A percentile compares a stretch with the other conserved stretches of the same genome.
These are phyloP conservation scores for Avicennia marina DNA, from an alignment of 257 asterid genomes.

Conservation along the genomic window DNA sequence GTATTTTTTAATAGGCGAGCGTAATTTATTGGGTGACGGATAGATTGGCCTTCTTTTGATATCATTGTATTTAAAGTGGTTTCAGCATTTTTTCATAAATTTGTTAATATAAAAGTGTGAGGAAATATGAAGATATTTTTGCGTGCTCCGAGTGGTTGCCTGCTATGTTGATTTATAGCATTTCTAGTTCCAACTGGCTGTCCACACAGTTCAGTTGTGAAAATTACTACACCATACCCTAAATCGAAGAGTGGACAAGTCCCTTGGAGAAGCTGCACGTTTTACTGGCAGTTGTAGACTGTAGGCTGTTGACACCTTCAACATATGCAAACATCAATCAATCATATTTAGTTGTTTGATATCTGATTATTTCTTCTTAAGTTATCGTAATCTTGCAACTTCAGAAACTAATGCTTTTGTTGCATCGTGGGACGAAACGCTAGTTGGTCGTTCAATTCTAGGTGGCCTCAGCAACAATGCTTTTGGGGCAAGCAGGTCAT, in stretches of 20 bases:
- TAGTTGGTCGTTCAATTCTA: slow-evolving; percentile 65
- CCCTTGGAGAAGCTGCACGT: too few species aligned
- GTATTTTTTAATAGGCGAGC: not conserved
- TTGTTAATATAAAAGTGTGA: not conserved
- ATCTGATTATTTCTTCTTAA: not conserved
- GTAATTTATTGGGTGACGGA: not conserved
- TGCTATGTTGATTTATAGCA: not conserved
- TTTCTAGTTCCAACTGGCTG: not conserved
- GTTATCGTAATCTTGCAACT: not conserved
- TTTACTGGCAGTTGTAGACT: not conserved
- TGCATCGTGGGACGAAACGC: slow-evolving; percentile 15
- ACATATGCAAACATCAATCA: not conserved
- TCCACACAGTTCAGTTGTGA: not conserved
- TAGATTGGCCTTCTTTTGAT: not conserved
- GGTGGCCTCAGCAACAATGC: slow-evolving; percentile 46
- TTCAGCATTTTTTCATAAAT: not conserved
- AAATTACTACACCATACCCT: too few species aligned
- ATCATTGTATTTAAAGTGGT: not conserved
- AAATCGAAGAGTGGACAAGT: too few species aligned
- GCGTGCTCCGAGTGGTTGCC: not conserved
- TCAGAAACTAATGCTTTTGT: slow-evolving; percentile 6
- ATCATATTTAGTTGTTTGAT: not conserved
- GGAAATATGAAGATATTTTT: too few species aligned
- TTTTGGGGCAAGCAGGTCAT: slow-evolving; percentile 33
- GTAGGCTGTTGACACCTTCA: not conserved